phyloP scores from a whole-genome alignment of 305 asterid species.

The Withania somnifera region DNA sequence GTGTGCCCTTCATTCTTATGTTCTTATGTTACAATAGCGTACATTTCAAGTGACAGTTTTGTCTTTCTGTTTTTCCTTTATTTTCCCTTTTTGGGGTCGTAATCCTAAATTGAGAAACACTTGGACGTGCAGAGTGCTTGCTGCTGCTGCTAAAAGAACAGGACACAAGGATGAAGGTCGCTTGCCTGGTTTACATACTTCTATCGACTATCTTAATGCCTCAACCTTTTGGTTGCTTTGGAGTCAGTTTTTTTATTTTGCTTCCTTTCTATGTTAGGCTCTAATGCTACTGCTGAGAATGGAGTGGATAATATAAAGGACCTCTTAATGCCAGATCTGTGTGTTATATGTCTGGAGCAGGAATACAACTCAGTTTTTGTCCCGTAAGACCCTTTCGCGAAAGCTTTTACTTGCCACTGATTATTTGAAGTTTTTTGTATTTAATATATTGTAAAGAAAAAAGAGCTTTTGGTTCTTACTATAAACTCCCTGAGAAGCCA shows the following conservation, averaged over 20 bases:
- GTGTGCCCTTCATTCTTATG: neutral
- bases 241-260: conserved; percentile 1
- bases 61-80: neutral
- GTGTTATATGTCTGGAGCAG: conserved; percentile 95
- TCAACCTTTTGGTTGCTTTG: neutral
- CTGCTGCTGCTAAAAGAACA: conserved; percentile 79
- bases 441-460: neutral
- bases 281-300: conserved; percentile 43
- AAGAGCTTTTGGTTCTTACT: neutral
- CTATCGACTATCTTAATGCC: neutral
- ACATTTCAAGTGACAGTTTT: neutral
- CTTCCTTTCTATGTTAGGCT: conserved; percentile 25
- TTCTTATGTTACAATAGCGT: too few relatives aligned
- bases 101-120: neutral
- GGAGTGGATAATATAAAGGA: conserved; percentile 47
- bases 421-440: neutral
- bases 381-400: conserved; percentile 53
- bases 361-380: conserved; percentile 92
- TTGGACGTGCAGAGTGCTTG: conserved; percentile 63
- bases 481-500: neutral
- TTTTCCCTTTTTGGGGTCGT: neutral
- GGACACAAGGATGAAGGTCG: conserved; percentile 69
- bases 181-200: neutral
- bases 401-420: neutral
- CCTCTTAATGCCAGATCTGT: conserved; percentile 62